Evolutionary conservation across 2,329 filamentous ascomycete species (phyloP).

Genomic region (Pseudocercospora crystallina): DNA sequence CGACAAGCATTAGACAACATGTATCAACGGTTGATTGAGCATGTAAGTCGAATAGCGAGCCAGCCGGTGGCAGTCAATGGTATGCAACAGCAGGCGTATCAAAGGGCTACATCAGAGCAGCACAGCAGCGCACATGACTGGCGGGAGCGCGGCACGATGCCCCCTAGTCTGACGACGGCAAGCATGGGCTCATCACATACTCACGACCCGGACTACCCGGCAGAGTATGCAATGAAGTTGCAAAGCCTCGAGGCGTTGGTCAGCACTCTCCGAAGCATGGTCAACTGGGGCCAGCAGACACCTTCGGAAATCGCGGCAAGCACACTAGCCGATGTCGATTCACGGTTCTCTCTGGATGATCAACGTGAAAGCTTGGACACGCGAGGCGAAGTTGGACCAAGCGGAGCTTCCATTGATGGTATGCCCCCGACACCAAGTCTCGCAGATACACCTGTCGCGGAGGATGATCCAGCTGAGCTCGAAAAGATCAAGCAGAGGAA

Average conservation of each 20-base stretch:
- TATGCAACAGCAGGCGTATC: conserved; percentile 79
- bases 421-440: conserved; percentile 41
- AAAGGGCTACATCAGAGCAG: conserved; percentile 68
- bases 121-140: conserved; percentile 60
- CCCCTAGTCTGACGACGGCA: conserved; percentile 79
- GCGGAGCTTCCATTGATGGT: conserved; percentile 15
- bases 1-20: conserved; percentile 91
- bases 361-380: conserved; percentile 76
- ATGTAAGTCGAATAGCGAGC: conserved; percentile 83
- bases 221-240: conserved; percentile 89
- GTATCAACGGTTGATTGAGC: conserved; percentile 90
- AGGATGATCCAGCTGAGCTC: conserved; percentile 91
- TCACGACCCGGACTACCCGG: conserved; percentile 71
- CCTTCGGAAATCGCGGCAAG: conserved; percentile 50
- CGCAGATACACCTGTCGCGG: conserved; percentile 47
- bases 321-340: conserved; percentile 40
- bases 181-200: conserved; percentile 57
- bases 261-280: conserved; percentile 81
- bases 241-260: conserved; percentile 85
- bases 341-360: conserved; percentile 57
- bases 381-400: conserved; percentile 50
- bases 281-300: conserved; percentile 84
- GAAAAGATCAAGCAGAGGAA: conserved; percentile 94
- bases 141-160: conserved; percentile 81
- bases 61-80: conserved; percentile 72